Percentiles rank a stretch among this genome's conserved stretches.
Evolutionary conservation across 225 moss, liverwort and hornwort genomes (phyloP).

Genomic region (Pleurozium schreberi): DNA sequence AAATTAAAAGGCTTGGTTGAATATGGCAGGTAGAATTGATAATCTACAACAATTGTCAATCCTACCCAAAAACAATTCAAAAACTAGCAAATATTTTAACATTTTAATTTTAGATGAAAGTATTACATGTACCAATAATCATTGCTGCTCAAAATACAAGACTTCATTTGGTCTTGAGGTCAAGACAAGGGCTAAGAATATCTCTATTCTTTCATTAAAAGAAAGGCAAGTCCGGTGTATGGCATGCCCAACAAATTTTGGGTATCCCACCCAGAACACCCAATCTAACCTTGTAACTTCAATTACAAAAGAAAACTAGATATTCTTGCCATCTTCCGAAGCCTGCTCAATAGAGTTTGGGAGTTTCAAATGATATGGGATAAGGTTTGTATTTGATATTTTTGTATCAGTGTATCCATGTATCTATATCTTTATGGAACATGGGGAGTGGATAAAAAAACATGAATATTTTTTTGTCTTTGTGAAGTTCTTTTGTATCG

Average conservation of each 20-base stretch:
- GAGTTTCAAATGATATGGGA: background rate
- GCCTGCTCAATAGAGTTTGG: rapidly evolving
- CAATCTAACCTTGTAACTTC: rapidly evolving
- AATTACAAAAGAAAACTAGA: rapidly evolving
- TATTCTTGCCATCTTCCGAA: rapidly evolving
- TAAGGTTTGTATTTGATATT: rapidly evolving
- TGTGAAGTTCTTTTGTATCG: rapidly evolving
- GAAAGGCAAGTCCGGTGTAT: rapidly evolving
- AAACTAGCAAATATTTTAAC: background rate
- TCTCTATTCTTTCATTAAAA: background rate
- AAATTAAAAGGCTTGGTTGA: background rate
- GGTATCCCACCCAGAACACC: rapidly evolving
- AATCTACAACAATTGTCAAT: rapidly evolving
- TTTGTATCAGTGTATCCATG: background rate
- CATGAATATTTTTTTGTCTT: background rate
- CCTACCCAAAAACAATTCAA: too few species aligned
- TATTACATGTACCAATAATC: too few species aligned
- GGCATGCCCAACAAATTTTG: rapidly evolving
- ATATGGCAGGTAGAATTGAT: rapidly evolving
- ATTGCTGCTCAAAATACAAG: rapidly evolving
- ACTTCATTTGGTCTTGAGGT: background rate
- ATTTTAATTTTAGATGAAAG: background rate
- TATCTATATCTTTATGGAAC: too few species aligned
- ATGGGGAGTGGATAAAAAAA: background rate
- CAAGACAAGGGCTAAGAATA: rapidly evolving